A percentile compares a stretch with the other conserved stretches of the same genome.
Evolutionary conservation across 2,329 filamentous ascomycete species (phyloP).

Genomic region (Eutypella sp.): DNA sequence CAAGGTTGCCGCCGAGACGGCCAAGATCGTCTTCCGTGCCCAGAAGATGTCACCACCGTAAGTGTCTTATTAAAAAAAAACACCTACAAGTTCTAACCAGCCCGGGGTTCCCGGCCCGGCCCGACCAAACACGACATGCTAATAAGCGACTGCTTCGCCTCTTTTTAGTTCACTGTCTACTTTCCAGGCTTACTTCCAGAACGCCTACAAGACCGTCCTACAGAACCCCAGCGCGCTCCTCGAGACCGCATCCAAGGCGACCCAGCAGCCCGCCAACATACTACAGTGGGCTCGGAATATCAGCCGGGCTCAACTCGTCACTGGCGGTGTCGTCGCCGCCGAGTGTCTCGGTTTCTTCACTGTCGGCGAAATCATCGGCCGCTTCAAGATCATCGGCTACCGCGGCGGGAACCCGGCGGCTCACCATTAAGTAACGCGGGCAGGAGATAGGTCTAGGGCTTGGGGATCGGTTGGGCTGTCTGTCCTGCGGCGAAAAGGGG

Average conservation of each 20-base stretch:
- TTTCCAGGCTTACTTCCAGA: slow-evolving; percentile 84
- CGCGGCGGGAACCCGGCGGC: slow-evolving; percentile 59
- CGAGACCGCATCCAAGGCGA: slow-evolving; percentile 43
- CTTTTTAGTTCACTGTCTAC: slow-evolving; percentile 70
- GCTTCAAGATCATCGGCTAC: slow-evolving; percentile 94
- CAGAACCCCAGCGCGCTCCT: slow-evolving; percentile 62
- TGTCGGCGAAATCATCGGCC: slow-evolving; percentile 92
- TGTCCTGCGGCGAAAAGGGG: neutral
- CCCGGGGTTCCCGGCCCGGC: neutral
- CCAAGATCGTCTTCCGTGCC: slow-evolving; percentile 78
- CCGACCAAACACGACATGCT: too few relatives aligned
- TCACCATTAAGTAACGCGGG: slow-evolving; percentile 46
- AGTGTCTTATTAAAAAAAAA: too few relatives aligned
- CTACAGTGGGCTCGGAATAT: slow-evolving; percentile 58
- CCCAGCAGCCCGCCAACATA: slow-evolving; percentile 36
- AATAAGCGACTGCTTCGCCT: too few relatives aligned
- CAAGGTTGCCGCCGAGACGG: slow-evolving; percentile 80
- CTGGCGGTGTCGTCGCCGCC: slow-evolving; percentile 72
- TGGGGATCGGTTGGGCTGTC: too few relatives aligned
- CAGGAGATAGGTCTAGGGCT: too few relatives aligned
- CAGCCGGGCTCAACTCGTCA: slow-evolving; percentile 63
- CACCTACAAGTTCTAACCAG: too few relatives aligned
- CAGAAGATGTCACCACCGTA: slow-evolving; percentile 96
- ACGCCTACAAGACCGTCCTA: slow-evolving; percentile 58
- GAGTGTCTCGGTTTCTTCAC: slow-evolving; percentile 97